Percentiles rank a stretch among this genome's conserved stretches.
phyloP scores from a whole-genome alignment of 2,329 filamentous ascomycete species.

The Colletotrichum graminicola region DNA sequence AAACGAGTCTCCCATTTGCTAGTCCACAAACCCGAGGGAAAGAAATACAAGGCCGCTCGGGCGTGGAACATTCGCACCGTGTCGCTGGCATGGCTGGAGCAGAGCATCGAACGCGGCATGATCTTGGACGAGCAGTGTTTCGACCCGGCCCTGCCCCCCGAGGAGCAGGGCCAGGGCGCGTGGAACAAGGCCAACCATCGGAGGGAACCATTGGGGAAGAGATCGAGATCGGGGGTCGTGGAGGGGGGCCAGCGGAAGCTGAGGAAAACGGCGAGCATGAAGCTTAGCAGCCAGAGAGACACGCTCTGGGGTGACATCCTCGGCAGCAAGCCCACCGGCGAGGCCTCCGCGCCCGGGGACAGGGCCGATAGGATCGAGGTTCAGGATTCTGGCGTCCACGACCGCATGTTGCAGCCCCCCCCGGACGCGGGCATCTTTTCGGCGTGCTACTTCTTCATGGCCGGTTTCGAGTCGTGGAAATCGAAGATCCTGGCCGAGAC shows the following conservation, averaged over 20 bases:
- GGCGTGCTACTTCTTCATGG: slow-evolving; percentile 68
- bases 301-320: slow-evolving; percentile 94
- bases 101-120: slow-evolving; percentile 89
- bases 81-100: slow-evolving; percentile 84
- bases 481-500: slow-evolving; percentile 62
- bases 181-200: slow-evolving; percentile 71
- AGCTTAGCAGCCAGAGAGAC: slow-evolving; percentile 82
- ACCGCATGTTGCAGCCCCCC: slow-evolving; percentile 42
- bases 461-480: slow-evolving; percentile 68
- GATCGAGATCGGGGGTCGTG: slow-evolving; percentile 64
- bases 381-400: slow-evolving; percentile 50
- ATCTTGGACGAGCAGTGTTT: slow-evolving; percentile 89
- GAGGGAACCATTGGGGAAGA: slow-evolving; percentile 67
- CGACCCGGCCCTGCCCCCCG: slow-evolving; percentile 76
- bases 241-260: slow-evolving; percentile 82
- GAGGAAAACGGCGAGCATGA: slow-evolving; percentile 87
- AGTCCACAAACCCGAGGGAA: slow-evolving; percentile 80
- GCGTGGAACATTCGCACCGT: slow-evolving; percentile 86
- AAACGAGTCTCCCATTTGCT: slow-evolving; percentile 90
- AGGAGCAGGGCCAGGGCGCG: slow-evolving; percentile 82
- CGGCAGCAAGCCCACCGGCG: slow-evolving; percentile 51
- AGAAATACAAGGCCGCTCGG: slow-evolving; percentile 91
- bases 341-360: slow-evolving; percentile 26
- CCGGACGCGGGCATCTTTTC: slow-evolving; percentile 62
- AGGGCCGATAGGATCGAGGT: slow-evolving; percentile 39